Evolutionary conservation across 2,329 filamentous ascomycete species (phyloP).

Genomic region (Cercospora zeae-maydis): DNA sequence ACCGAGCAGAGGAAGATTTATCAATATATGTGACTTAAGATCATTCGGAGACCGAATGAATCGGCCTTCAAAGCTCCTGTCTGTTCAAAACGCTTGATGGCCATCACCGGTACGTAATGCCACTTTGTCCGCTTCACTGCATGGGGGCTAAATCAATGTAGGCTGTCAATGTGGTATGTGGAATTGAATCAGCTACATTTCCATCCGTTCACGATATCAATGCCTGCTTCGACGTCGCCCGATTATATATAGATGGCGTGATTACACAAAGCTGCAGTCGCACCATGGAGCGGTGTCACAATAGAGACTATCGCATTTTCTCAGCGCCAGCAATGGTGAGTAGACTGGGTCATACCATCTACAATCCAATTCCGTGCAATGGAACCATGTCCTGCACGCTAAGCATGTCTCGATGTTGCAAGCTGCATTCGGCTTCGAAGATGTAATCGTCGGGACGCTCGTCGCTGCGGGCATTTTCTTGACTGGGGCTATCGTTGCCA

Average conservation of each 20-base stretch:
- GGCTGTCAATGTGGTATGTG: not conserved
- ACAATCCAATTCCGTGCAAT: not conserved
- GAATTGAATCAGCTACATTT: not conserved
- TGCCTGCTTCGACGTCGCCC: not conserved
- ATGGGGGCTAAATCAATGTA: not conserved
- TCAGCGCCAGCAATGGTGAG: not conserved
- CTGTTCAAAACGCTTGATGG: not conserved
- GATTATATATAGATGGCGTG: not conserved
- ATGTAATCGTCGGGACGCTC: not conserved
- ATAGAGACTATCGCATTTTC: not conserved
- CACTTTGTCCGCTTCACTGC: not conserved
- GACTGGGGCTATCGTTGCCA: not conserved
- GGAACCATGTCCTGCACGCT: not conserved
- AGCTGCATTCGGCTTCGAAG: not conserved
- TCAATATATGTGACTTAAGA: not conserved
- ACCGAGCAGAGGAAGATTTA: not conserved
- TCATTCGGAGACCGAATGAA: not conserved
- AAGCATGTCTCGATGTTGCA: not conserved
- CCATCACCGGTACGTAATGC: not conserved
- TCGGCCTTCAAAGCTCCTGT: not conserved
- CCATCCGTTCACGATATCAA: not conserved
- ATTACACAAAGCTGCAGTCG: not conserved
- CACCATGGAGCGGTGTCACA: not conserved
- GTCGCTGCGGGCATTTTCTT: not conserved
- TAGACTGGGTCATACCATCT: not conserved